A percentile compares a stretch with the other conserved stretches of the same genome.
Conservation (phyloP, 139 green algal genomes). For the Picochlorum sp. region DNA sequence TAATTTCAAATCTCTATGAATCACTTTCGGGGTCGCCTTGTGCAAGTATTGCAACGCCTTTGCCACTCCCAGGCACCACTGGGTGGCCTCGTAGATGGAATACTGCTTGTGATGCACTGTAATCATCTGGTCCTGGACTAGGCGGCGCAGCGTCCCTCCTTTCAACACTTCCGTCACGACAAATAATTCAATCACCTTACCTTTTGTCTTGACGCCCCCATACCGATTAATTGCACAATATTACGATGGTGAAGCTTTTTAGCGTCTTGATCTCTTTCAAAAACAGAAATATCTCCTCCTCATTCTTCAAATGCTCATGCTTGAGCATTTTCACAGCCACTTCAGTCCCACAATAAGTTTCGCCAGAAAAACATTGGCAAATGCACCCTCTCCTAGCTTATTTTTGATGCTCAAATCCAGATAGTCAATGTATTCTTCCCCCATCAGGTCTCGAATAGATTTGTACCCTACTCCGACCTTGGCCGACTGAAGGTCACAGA, state of each 20-base stretch:
- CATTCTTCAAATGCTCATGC: conserved; percentile 46
- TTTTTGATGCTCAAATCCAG: not conserved
- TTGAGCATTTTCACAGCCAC: conserved; percentile 60
- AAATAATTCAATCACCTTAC: conserved; percentile 27
- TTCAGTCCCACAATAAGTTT: not conserved
- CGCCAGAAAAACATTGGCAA: conserved; percentile 17
- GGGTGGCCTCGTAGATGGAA: conserved; percentile 41
- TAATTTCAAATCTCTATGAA: conserved; percentile 73
- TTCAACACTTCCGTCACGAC: conserved; percentile 55
- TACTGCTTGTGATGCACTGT: conserved; percentile 5
- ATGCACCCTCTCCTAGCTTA: conserved; percentile 16
- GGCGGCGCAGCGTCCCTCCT: conserved; percentile 42
- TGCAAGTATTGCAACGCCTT: conserved; percentile 67
- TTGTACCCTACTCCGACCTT: too few species aligned
- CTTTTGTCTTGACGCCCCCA: conserved; percentile 13
- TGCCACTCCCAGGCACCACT: conserved; percentile 49
- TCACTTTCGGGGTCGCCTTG: conserved; percentile 53
- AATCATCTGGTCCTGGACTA: conserved; percentile 24
- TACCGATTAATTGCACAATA: conserved; percentile 3
- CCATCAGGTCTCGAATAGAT: too few species aligned
- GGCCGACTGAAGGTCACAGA: too few species aligned
- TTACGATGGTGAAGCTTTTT: conserved; percentile 51
- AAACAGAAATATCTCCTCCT: conserved; percentile 54
- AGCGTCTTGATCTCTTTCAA: conserved; percentile 54
- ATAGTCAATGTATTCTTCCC: not conserved